Evolutionary conservation across 2,329 filamentous ascomycete genomes (phyloP).

Genomic region (Ophiostoma sp.): DNA sequence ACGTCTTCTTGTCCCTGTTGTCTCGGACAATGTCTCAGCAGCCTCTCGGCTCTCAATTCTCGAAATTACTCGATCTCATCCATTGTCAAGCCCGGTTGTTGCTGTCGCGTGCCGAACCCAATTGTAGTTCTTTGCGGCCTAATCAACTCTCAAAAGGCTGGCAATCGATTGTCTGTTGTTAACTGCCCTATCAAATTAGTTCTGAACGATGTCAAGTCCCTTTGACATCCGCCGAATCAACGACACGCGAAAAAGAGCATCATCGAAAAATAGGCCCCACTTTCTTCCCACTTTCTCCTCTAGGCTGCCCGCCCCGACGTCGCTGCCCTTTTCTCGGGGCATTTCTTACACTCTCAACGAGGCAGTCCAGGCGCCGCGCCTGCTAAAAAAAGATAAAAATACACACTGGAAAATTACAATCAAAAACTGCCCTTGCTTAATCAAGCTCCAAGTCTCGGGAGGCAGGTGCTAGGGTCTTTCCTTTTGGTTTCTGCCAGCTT

Average conservation of each 20-base stretch:
- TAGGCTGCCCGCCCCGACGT: constrained; percentile 15
- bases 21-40: background rate
- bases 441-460: background rate
- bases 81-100: background rate
- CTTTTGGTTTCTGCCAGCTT: background rate
- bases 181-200: too few relatives aligned
- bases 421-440: background rate
- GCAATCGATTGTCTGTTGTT: background rate
- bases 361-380: background rate
- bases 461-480: too few relatives aligned
- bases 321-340: background rate
- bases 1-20: background rate
- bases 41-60: background rate
- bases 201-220: background rate
- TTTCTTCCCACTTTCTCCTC: background rate
- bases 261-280: constrained; percentile 6
- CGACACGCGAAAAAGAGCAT: constrained; percentile 10
- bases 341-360: background rate
- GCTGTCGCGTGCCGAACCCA: constrained; percentile 4
- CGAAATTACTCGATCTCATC: background rate
- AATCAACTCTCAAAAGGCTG: background rate
- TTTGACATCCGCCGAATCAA: constrained; percentile 9
- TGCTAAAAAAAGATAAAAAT: constrained; percentile 6
- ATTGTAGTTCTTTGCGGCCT: background rate
- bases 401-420: background rate